Percentiles rank a stretch among this genome's conserved stretches.
Evolutionary conservation across 257 asterid genomes (phyloP).

Genomic region (Solanum medicagineum): DNA sequence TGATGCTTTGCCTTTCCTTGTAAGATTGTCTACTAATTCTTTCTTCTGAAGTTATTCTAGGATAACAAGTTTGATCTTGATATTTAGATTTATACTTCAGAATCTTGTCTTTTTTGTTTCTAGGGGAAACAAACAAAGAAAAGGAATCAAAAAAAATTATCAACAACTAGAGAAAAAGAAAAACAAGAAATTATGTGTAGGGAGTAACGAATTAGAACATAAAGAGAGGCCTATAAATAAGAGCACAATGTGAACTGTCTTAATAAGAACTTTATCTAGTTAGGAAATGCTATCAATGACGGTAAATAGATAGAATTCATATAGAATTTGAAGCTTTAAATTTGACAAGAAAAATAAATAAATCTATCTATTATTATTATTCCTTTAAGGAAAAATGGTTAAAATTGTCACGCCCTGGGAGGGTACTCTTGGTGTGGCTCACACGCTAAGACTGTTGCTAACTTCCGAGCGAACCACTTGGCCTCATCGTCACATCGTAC

Average conservation of each 20-base stretch:
- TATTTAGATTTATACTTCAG: background rate
- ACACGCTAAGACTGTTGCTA: too few species aligned
- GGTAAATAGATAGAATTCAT: background rate
- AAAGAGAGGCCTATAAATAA: background rate
- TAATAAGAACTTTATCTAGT: background rate
- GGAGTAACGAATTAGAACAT: background rate
- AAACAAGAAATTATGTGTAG: too few species aligned
- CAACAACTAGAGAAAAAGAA: too few species aligned
- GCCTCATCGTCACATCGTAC: too few species aligned
- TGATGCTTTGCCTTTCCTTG: background rate
- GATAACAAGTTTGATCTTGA: background rate
- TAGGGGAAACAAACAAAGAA: too few species aligned
- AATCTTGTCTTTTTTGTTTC: too few species aligned
- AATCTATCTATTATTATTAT: background rate
- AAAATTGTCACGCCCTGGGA: too few species aligned
- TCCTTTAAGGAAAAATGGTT: background rate
- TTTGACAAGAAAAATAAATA: background rate
- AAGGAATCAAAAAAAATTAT: too few species aligned
- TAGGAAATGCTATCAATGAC: background rate
- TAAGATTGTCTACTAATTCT: background rate
- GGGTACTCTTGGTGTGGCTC: too few species aligned
- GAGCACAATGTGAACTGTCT: background rate
- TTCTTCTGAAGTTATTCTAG: too few species aligned
- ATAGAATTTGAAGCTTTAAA: background rate
- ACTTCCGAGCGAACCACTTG: too few species aligned